Percentiles rank a stretch among this genome's conserved stretches.
phyloP scores from a whole-genome alignment of 2,329 filamentous ascomycete species.

The Acrodontium crateriforme region DNA sequence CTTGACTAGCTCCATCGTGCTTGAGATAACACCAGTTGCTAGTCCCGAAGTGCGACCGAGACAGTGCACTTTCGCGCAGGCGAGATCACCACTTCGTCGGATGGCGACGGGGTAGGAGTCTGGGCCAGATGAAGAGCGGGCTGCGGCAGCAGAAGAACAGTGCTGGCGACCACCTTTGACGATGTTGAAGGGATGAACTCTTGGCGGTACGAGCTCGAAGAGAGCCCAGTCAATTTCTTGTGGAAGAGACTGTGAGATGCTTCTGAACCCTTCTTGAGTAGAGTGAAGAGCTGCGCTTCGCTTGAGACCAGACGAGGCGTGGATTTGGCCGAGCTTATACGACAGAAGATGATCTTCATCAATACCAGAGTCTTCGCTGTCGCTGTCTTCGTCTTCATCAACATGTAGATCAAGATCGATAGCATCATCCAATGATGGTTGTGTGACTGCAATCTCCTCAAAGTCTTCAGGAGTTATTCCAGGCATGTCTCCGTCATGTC shows the following conservation, averaged over 20 bases:
- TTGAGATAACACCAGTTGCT: constrained; percentile 63
- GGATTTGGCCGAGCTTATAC: constrained; percentile 68
- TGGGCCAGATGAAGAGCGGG: constrained; percentile 11
- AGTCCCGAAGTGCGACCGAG: constrained; percentile 77
- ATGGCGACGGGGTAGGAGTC: constrained; percentile 30
- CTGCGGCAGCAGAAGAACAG: constrained; percentile 13
- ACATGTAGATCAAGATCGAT: constrained; percentile 66
- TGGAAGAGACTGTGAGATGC: constrained; percentile 46
- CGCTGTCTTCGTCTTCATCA: constrained; percentile 64
- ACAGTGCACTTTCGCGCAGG: constrained; percentile 70
- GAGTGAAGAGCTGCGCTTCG: constrained; percentile 30
- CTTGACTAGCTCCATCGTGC: constrained; percentile 69
- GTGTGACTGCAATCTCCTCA: constrained; percentile 69
- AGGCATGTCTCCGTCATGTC: constrained; percentile 51
- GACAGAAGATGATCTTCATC: constrained; percentile 68
- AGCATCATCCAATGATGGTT: constrained; percentile 63
- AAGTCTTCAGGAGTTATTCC: constrained; percentile 64
- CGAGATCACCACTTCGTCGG: constrained; percentile 50
- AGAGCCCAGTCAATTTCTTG: constrained; percentile 96
- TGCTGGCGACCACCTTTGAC: constrained; percentile 42
- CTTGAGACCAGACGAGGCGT: constrained; percentile 80
- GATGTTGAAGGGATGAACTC: constrained; percentile 57
- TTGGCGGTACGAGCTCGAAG: constrained; percentile 61
- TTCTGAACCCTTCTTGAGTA: constrained; percentile 26
- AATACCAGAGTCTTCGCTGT: constrained; percentile 64